Evolutionary conservation across 2,329 filamentous ascomycete species (phyloP).

Genomic region (Exophiala aquamarina): DNA sequence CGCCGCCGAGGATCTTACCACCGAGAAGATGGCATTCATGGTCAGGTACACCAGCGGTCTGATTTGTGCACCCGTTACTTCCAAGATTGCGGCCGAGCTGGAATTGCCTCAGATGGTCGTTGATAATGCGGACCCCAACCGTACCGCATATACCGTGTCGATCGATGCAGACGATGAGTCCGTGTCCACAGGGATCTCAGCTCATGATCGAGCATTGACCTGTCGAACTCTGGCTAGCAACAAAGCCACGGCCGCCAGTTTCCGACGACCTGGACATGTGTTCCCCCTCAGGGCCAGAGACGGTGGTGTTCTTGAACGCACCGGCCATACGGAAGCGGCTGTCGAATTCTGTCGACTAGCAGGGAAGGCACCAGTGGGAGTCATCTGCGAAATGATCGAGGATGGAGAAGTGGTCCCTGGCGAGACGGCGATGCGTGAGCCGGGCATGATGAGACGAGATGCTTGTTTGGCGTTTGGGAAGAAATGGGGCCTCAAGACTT

Average conservation of each 20-base stretch:
- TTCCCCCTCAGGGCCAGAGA: conserved; percentile 76
- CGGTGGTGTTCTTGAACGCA: conserved; percentile 77
- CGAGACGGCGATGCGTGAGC: conserved; percentile 58
- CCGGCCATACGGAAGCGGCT: conserved; percentile 90
- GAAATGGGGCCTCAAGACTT: conserved; percentile 86
- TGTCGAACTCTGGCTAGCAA: conserved; percentile 75
- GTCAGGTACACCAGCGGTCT: conserved; percentile 85
- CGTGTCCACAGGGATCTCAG: conserved; percentile 86
- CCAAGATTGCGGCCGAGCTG: conserved; percentile 67
- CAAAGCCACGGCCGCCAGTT: conserved; percentile 54
- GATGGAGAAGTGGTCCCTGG: conserved; percentile 69
- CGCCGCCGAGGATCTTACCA: conserved; percentile 78
- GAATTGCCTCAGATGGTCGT: conserved; percentile 86
- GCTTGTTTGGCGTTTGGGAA: conserved; percentile 84
- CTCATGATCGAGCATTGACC: conserved; percentile 80
- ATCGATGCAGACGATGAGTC: conserved; percentile 73
- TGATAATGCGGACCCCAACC: conserved; percentile 72
- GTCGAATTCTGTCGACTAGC: conserved; percentile 86
- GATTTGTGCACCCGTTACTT: conserved; percentile 81
- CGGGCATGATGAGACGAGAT: conserved; percentile 90
- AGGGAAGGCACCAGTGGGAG: conserved; percentile 72
- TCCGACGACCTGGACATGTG: conserved; percentile 85
- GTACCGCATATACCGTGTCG: conserved; percentile 89
- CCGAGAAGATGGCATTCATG: conserved; percentile 93
- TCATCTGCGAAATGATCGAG: conserved; percentile 89